Evolutionary conservation across 129 eudicot species (phyloP).

Genomic region (Tagetes patula): DNA sequence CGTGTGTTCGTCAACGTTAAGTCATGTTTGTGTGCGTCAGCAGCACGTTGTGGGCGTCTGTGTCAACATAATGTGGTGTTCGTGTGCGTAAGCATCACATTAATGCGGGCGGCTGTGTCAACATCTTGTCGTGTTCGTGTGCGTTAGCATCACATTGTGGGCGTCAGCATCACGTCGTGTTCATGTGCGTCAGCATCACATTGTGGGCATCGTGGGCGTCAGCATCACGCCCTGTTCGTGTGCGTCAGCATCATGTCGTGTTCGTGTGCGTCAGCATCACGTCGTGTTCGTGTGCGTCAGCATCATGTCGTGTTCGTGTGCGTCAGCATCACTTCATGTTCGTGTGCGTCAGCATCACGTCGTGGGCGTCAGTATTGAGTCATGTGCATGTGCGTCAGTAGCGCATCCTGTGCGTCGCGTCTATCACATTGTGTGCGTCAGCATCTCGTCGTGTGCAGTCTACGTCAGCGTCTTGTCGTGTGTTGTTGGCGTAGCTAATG

Average conservation of each 20-base stretch:
- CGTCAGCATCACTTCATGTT: conserved; percentile 7
- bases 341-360: background rate
- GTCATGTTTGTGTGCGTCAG: background rate
- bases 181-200: background rate
- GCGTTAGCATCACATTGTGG: too few relatives aligned
- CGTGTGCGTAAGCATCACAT: background rate
- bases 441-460: background rate
- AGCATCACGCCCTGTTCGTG: background rate
- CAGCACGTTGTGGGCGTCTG: background rate
- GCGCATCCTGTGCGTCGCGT: background rate
- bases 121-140: background rate
- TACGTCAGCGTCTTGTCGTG: background rate
- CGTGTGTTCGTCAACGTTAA: background rate
- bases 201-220: too few relatives aligned
- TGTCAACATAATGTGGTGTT: conserved; percentile 1
- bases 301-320: background rate
- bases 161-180: too few relatives aligned
- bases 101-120: too few relatives aligned
- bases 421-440: background rate
- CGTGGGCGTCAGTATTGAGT: background rate
- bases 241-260: background rate
- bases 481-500: conserved; percentile 19
- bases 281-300: background rate
- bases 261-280: background rate
- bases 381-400: background rate